Conservation (phyloP, 306 rosid species). For the Vigna hirtella region DNA sequence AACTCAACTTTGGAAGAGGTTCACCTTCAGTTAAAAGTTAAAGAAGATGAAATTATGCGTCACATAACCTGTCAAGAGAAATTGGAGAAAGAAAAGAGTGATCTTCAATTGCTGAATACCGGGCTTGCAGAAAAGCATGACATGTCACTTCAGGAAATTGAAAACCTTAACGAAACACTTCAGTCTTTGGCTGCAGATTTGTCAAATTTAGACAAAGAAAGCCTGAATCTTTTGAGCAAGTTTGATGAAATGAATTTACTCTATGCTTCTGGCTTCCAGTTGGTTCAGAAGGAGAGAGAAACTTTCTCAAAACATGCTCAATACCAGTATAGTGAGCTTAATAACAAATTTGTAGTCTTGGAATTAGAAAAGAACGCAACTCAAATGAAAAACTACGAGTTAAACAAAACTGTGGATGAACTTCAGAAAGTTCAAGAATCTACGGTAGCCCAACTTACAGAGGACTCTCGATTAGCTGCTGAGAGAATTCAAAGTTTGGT, state of each 20-base stretch:
- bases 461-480: conserved; percentile 58
- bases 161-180: conserved; percentile 62
- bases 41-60: conserved; percentile 67
- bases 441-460: conserved; percentile 55
- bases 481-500: conserved; percentile 73
- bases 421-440: conserved; percentile 72
- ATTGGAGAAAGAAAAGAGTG: conserved; percentile 66
- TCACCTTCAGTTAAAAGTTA: conserved; percentile 61
- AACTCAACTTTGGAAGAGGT: conserved; percentile 66
- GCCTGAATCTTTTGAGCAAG: conserved; percentile 64
- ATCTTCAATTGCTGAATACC: conserved; percentile 57
- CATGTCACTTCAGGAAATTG: conserved; percentile 64
- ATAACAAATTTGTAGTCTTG: conserved; percentile 54
- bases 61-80: conserved; percentile 55
- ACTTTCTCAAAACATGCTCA: conserved; percentile 63
- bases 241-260: conserved; percentile 74
- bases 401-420: conserved; percentile 60
- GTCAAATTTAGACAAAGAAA: conserved; percentile 69
- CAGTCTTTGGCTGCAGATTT: conserved; percentile 60
- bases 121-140: conserved; percentile 64
- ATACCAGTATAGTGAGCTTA: conserved; percentile 63
- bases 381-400: conserved; percentile 56
- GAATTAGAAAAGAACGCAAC: conserved; percentile 64
- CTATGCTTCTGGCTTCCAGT: conserved; percentile 65
- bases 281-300: conserved; percentile 72